Evolutionary conservation across 257 asterid species (phyloP).

Genomic region (Paraleonurus japonicus): DNA sequence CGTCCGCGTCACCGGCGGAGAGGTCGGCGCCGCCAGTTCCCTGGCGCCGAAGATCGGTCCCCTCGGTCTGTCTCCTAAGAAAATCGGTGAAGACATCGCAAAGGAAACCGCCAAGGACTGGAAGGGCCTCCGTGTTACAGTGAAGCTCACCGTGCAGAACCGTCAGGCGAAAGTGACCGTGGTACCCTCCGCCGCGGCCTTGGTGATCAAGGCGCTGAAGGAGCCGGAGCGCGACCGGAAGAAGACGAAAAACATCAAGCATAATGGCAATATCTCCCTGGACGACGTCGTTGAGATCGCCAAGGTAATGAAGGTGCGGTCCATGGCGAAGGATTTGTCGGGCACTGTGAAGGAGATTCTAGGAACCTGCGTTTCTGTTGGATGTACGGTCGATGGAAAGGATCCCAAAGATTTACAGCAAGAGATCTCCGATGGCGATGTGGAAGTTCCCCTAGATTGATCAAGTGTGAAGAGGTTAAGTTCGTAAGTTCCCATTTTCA

Average conservation of each 20-base stretch:
- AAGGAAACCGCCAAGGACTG: conserved; percentile 72
- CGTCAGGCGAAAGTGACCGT: conserved; percentile 70
- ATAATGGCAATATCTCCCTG: conserved; percentile 57
- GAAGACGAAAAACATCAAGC: conserved; percentile 67
- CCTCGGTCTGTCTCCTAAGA: conserved; percentile 65
- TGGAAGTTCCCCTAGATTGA: conserved; percentile 52
- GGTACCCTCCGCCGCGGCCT: conserved; percentile 71
- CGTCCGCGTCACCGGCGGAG: too few species aligned
- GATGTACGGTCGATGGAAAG: conserved; percentile 76
- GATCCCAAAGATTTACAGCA: conserved; percentile 74
- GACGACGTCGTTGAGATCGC: conserved; percentile 69
- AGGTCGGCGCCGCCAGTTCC: conserved; percentile 51
- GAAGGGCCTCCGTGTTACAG: conserved; percentile 73
- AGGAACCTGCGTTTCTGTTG: conserved; percentile 78
- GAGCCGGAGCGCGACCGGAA: conserved; percentile 75
- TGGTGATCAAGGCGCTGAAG: conserved; percentile 73
- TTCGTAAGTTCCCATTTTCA: not conserved
- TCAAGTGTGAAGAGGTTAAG: conserved; percentile 21
- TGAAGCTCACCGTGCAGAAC: conserved; percentile 64
- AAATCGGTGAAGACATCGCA: conserved; percentile 73
- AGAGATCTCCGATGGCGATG: conserved; percentile 65
- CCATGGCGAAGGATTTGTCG: conserved; percentile 69
- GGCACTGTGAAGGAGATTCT: conserved; percentile 78
- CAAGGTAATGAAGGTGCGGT: conserved; percentile 51
- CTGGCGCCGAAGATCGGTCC: conserved; percentile 87